Conservation (phyloP, 2,329 filamentous ascomycete genomes). For the Venturia asperata region DNA sequence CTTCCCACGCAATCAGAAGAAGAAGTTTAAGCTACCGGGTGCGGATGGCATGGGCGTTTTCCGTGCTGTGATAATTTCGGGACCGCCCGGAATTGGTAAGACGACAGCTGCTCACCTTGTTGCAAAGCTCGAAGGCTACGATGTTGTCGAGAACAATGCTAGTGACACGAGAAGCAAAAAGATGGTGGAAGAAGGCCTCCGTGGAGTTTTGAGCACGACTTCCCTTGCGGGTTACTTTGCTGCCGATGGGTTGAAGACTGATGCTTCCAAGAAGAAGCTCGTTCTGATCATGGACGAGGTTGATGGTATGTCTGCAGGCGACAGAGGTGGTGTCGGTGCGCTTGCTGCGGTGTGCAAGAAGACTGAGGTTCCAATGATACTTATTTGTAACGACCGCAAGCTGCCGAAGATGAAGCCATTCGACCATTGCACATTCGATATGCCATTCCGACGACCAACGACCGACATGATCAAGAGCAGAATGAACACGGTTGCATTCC, state of each 20-base stretch:
- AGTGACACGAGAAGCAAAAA: conserved; percentile 96
- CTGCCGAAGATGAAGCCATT: conserved; percentile 98
- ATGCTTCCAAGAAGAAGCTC: conserved; percentile 79
- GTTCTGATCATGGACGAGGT: conserved; percentile 99
- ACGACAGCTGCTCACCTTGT: conserved; percentile 94
- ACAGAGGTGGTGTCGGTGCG: conserved; percentile 90
- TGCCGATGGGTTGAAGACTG: conserved; percentile 71
- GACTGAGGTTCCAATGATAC: conserved; percentile 86
- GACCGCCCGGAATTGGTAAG: conserved; percentile 93
- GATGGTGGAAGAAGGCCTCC: conserved; percentile 79
- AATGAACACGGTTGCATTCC: conserved; percentile 90
- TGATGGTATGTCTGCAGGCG: conserved; percentile 96
- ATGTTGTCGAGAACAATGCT: conserved; percentile 90
- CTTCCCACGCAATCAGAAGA: conserved; percentile 73
- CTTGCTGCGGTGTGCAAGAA: conserved; percentile 93
- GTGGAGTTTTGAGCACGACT: conserved; percentile 86
- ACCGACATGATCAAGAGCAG: conserved; percentile 85
- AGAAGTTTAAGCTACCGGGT: conserved; percentile 73
- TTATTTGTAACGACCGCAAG: conserved; percentile 94
- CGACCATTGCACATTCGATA: conserved; percentile 73
- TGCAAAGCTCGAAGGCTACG: conserved; percentile 85
- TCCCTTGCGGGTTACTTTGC: conserved; percentile 89
- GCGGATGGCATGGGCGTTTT: conserved; percentile 76
- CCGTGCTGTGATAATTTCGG: conserved; percentile 89
- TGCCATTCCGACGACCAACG: conserved; percentile 83